Conservation (phyloP, 2,329 filamentous ascomycete species). For the Exophiala calicioides region DNA sequence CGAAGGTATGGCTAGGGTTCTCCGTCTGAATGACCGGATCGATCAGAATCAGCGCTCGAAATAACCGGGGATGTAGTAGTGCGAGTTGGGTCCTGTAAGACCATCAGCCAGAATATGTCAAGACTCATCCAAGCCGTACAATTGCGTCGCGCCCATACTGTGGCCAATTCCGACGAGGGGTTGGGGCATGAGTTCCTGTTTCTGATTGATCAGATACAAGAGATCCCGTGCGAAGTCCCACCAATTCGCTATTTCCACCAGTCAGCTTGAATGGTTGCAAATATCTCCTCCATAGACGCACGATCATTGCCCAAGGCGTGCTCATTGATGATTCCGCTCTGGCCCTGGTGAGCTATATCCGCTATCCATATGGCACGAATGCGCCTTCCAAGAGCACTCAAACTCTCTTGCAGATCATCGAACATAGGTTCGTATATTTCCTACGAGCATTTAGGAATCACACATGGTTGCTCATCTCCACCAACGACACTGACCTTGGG, state of each 20-base stretch:
- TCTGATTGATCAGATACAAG: slow-evolving; percentile 79
- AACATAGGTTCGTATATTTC: slow-evolving; percentile 92
- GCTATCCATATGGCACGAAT: slow-evolving; percentile 87
- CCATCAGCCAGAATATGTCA: slow-evolving; percentile 6
- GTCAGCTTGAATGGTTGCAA: slow-evolving; percentile 25
- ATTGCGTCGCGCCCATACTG: slow-evolving; percentile 78
- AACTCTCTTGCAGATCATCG: slow-evolving; percentile 70
- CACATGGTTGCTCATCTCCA: not conserved
- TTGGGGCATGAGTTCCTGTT: slow-evolving; percentile 75
- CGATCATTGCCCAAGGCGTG: slow-evolving; percentile 77
- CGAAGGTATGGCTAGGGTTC: slow-evolving; percentile 48
- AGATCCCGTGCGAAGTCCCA: slow-evolving; percentile 82
- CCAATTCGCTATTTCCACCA: slow-evolving; percentile 67
- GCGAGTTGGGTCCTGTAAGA: slow-evolving; percentile 18
- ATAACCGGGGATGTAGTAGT: slow-evolving; percentile 69
- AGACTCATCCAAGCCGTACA: slow-evolving; percentile 42
- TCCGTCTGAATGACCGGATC: slow-evolving; percentile 54
- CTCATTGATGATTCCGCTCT: slow-evolving; percentile 77
- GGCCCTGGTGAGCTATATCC: slow-evolving; percentile 82
- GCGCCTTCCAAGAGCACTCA: slow-evolving; percentile 61
- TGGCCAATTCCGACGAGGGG: slow-evolving; percentile 85
- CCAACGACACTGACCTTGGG: slow-evolving; percentile 64
- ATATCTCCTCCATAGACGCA: slow-evolving; percentile 52
- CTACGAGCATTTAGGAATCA: slow-evolving; percentile 44
- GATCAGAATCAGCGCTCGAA: slow-evolving; percentile 70